Conservation (phyloP, 805 yeast species). For the Barnettozyma salicaria region DNA sequence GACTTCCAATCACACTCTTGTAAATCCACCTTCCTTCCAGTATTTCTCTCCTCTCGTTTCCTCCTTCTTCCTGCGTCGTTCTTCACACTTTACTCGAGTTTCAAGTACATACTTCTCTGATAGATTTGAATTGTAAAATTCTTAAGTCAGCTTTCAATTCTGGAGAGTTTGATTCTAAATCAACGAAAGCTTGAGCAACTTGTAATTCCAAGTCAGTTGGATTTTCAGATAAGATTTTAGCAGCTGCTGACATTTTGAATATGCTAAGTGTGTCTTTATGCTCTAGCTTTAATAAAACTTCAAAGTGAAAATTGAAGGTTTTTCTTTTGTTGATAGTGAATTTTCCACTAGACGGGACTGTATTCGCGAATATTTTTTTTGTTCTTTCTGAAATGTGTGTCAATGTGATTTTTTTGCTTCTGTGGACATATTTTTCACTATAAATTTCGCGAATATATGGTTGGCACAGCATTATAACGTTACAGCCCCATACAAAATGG, state of each 20-base stretch:
- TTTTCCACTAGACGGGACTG: not conserved
- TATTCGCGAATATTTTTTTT: no score
- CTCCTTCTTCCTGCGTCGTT: not conserved
- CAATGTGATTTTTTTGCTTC: no score
- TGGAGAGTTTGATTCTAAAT: constrained; percentile 88
- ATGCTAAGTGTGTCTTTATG: constrained; percentile 1
- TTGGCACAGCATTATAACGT: no score
- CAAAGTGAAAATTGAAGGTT: not conserved
- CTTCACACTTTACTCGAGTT: not conserved
- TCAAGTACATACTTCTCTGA: constrained; percentile 66
- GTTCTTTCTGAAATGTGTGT: no score
- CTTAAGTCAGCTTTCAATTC: constrained; percentile 97
- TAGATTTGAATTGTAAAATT: constrained; percentile 97
- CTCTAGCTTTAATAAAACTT: not conserved
- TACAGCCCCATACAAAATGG: no score
- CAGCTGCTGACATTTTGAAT: constrained; percentile 87
- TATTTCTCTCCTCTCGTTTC: not conserved
- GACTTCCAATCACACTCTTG: no score
- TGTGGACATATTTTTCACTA: no score
- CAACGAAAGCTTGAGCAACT: constrained; percentile 97
- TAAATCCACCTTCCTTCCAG: no score
- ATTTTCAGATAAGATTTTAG: constrained; percentile 89
- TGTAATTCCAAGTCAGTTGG: constrained; percentile 99
- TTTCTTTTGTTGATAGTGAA: constrained; percentile 6
- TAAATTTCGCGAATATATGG: no score